Base-by-base conservation (phyloP, 1,284 basidiomycete species). In the Sporisorium scitamineum region DNA sequence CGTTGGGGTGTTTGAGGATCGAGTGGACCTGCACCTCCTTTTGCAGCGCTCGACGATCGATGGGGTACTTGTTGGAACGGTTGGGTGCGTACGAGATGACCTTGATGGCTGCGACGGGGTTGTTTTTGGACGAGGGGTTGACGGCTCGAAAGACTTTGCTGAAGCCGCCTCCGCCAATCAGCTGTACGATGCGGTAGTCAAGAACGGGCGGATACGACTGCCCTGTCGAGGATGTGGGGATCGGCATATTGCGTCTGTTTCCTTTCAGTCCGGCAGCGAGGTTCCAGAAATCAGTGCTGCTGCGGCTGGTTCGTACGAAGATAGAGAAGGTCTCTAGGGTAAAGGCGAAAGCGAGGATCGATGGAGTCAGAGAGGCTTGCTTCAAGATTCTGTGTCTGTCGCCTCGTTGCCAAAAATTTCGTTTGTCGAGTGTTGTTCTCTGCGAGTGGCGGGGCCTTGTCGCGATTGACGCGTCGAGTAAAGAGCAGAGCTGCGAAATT, bases 11-110 rank as follows among this genome's bases (percentile, higher is more conserved):
- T 79, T 93, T 94, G 72, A 99, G 87, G 0, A 90, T 90, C 16
- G 91, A 87, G 84, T 99, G 96, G 3, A 98, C 91, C 58, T 93
- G 91, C 85, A 97, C 95, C 86, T 99, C 96, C 84, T 95, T 97
- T 69, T 97, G 81, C 26, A 85, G 67, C 10, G 84, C 81, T 24
- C 79, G 64, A 20, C 82, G 81, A 58, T 85, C 84, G 58, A 83
- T 80, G n/a, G 83, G 80, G 39, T 72, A 74, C 44, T 74, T 73
- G 48, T 66, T 65, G 58, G 81, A 75, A 0, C 73, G 70, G n/a
- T 78, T 59, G 22, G 78, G 73, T 1, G 80, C 79, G 48, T 81
- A 83, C 32, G 82, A 84, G 54, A 85, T 81, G 57, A 85, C 82
- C 54, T 85, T 85, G 72, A 85, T 76, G 34, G 83, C 83, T 2